phyloP scores from a whole-genome alignment of 2,329 filamentous ascomycete genomes.

The Chalaropsis thielavioides region DNA sequence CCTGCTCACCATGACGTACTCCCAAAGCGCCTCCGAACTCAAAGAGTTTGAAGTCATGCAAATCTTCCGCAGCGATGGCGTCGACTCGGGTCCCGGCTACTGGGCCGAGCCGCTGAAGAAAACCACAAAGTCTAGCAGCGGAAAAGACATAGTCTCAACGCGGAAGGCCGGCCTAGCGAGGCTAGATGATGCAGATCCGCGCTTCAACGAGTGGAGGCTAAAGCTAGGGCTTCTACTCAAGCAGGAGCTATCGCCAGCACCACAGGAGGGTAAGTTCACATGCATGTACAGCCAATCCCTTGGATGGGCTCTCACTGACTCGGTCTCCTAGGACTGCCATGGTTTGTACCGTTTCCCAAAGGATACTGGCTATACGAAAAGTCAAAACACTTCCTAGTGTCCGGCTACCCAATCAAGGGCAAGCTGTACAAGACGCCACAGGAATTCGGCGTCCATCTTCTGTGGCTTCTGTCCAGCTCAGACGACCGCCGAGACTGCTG shows the following conservation, averaged over 20 bases:
- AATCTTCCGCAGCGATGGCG: conserved; percentile 33
- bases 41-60: conserved; percentile 28
- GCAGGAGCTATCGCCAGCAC: conserved; percentile 30
- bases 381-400: conserved; percentile 36
- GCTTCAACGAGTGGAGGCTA: conserved; percentile 32
- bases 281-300: no score
- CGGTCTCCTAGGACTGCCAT: conserved; percentile 25
- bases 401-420: conserved; percentile 34
- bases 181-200: conserved; percentile 30
- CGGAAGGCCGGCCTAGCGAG: conserved; percentile 30
- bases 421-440: conserved; percentile 39
- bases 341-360: conserved; percentile 32
- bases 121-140: conserved; percentile 16
- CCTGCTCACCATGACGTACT: background rate
- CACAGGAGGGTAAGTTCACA: conserved; percentile 25
- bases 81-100: conserved; percentile 32
- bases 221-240: conserved; percentile 34
- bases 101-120: conserved; percentile 26
- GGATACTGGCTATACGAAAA: conserved; percentile 36
- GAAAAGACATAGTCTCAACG: conserved; percentile 17
- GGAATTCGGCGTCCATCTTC: conserved; percentile 37
- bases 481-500: conserved; percentile 36
- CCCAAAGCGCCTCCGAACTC: conserved; percentile 2
- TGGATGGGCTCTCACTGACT: background rate
- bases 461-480: conserved; percentile 38